Evolutionary conservation across 352 stramenopile genomes (phyloP).

Genomic region (Elongisporangium prolatum): DNA sequence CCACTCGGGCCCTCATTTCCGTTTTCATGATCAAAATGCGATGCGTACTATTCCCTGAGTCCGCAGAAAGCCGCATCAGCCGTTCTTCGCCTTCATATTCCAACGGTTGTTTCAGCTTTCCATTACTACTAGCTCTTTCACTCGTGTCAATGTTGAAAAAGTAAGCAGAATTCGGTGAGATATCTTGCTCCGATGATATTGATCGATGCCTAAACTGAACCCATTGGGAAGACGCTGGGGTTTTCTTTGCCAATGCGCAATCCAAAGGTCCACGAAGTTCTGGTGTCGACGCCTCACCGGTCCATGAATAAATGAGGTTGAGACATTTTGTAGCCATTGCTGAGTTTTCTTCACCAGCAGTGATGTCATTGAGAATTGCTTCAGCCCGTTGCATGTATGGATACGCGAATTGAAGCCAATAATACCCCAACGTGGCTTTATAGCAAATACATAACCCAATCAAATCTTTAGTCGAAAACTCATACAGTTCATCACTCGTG

Average conservation of each 20-base stretch:
- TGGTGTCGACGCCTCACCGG: not conserved
- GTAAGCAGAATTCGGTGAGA: slow-evolving; percentile 3
- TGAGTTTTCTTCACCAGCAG: not conserved
- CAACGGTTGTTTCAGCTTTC: slow-evolving; percentile 28
- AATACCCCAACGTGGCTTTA: slow-evolving; percentile 21
- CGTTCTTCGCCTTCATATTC: slow-evolving; percentile 49
- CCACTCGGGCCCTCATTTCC: slow-evolving; percentile 32
- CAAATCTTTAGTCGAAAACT: slow-evolving; percentile 20
- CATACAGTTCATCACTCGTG: slow-evolving; percentile 7
- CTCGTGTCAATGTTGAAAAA: slow-evolving; percentile 74
- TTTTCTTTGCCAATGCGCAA: slow-evolving; percentile 22
- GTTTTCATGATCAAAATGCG: slow-evolving; percentile 37
- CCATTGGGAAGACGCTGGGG: slow-evolving; percentile 56
- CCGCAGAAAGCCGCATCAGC: slow-evolving; percentile 6
- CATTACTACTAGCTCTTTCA: slow-evolving; percentile 16
- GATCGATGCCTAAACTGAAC: slow-evolving; percentile 22
- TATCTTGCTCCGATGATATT: not conserved
- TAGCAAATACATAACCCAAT: slow-evolving; percentile 35
- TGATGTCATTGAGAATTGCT: slow-evolving; percentile 12
- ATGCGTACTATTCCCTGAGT: slow-evolving; percentile 20
- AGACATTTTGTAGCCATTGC: not conserved
- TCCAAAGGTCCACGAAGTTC: slow-evolving; percentile 13
- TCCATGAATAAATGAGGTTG: not conserved
- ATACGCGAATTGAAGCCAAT: slow-evolving; percentile 8
- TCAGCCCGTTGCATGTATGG: slow-evolving; percentile 17